A percentile compares a stretch with the other conserved stretches of the same genome.
phyloP scores from a whole-genome alignment of 352 stramenopile species.

The Phytophthora rubi region DNA sequence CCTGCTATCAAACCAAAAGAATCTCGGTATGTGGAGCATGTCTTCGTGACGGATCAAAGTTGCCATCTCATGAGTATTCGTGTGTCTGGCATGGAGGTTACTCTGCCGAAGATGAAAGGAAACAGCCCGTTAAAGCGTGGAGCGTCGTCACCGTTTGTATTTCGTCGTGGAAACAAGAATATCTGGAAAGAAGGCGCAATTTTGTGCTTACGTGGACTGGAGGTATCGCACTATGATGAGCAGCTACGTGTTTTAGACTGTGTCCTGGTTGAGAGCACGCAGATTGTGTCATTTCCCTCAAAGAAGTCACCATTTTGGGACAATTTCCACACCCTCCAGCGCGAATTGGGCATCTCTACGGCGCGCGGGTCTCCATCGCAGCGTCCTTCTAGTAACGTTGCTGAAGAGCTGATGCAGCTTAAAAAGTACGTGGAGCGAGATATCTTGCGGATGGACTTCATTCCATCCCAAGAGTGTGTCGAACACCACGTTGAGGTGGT shows the following conservation, averaged over 20 bases:
- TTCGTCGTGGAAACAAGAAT: slow-evolving; percentile 54
- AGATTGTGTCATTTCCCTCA: slow-evolving; percentile 61
- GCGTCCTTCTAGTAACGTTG: slow-evolving; percentile 18
- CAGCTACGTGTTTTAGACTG: slow-evolving; percentile 62
- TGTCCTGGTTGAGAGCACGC: slow-evolving; percentile 58
- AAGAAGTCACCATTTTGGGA: slow-evolving; percentile 65
- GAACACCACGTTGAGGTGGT: slow-evolving; percentile 42
- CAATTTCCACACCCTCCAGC: slow-evolving; percentile 30
- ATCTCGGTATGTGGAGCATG: slow-evolving; percentile 48
- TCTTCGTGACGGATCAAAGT: slow-evolving; percentile 66
- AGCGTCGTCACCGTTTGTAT: slow-evolving; percentile 42
- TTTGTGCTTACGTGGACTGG: slow-evolving; percentile 61
- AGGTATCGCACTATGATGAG: slow-evolving; percentile 73
- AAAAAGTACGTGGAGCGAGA: slow-evolving; percentile 58
- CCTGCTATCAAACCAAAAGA: slow-evolving; percentile 33
- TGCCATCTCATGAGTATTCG: slow-evolving; percentile 64
- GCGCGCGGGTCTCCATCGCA: slow-evolving; percentile 5
- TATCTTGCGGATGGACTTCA: slow-evolving; percentile 49
- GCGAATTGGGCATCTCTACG: slow-evolving; percentile 8
- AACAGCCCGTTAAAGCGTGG: slow-evolving; percentile 8
- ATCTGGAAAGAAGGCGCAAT: slow-evolving; percentile 61
- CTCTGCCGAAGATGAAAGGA: slow-evolving; percentile 27
- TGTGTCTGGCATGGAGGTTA: slow-evolving; percentile 41
- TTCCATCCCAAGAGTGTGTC: slow-evolving; percentile 43
- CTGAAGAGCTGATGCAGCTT: slow-evolving; percentile 31